Base-by-base conservation (phyloP, 257 asterid genomes). In the Paulownia fortunei region DNA sequence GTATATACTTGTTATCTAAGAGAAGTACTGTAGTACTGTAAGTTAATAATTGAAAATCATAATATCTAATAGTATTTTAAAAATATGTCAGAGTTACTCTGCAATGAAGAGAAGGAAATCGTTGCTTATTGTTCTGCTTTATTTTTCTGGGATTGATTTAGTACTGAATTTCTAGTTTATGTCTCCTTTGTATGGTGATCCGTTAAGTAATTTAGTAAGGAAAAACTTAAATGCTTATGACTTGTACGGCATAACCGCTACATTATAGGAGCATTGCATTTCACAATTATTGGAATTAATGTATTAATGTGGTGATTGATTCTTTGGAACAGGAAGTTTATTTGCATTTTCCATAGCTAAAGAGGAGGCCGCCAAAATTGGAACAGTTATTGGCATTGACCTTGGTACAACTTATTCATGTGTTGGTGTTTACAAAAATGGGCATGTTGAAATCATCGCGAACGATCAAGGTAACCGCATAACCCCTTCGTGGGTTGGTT, bases 401-500 rank as follows among this genome's bases (percentile, higher is more conserved):
- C 96, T 94, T 69, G 98, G 98, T 41, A 94, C 97, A 42, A 94
- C 98, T 46, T 94, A 94, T 78, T 94, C 98, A 0, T 92, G 98
- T 84, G 98, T 94, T 74, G 98, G 98, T 64, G 98, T 94, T 76
- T 92, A 94, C 87, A 94, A 94, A 73, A 92, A 91, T 82, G 98
- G 98, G 21, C 96, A 94, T 41, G 98, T 94, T 6, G 98, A 94
- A 73, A 94, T 94, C 74, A 91, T 94, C 60, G 98, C 98, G 3
- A 94, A 94, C 42, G 98, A 94, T 83, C 98, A 94, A 81, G 98
- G 98, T 78, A 92, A 94, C 75, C 93, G 97, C 4, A 91, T 91
- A 72, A 94, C 98, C 73, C 99, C 99, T 69, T 94, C 98, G 32
- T 92, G 99, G 99, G 99, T 94, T 27, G 99, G 84, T 2, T 94